Evolutionary conservation across 2,329 filamentous ascomycete genomes (phyloP).

Genomic region (Hirsutella minnesotensis): DNA sequence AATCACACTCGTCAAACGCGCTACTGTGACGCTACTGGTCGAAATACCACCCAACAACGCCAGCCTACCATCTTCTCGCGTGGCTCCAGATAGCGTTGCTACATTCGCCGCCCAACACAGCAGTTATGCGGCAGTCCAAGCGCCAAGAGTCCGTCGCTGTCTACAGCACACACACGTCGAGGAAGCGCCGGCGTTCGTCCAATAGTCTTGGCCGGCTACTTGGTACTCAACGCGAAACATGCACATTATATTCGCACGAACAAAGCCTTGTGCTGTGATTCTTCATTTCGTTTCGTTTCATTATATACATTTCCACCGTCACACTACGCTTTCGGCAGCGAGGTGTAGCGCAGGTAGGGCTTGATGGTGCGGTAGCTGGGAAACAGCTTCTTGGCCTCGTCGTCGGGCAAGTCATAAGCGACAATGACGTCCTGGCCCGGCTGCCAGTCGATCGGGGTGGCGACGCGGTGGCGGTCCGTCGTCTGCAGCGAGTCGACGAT

Average conservation of each 20-base stretch:
- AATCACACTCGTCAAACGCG: not conserved
- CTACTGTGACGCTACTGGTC: not conserved
- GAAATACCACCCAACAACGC: conserved; percentile 8
- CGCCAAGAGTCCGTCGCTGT: too few relatives aligned
- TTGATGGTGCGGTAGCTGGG: conserved; percentile 60
- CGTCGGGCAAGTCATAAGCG: conserved; percentile 68
- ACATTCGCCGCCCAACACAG: too few relatives aligned
- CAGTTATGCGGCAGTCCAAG: too few relatives aligned
- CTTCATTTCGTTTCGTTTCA: too few relatives aligned
- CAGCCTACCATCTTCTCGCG: too few relatives aligned
- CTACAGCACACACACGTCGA: too few relatives aligned
- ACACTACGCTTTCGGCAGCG: conserved; percentile 42
- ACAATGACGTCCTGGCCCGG: conserved; percentile 88
- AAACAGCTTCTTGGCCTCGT: conserved; percentile 81
- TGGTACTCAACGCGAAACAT: too few relatives aligned
- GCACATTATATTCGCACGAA: too few relatives aligned
- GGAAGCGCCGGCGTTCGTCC: too few relatives aligned
- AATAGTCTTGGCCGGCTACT: too few relatives aligned
- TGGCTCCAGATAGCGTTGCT: too few relatives aligned
- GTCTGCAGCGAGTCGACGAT: conserved; percentile 71
- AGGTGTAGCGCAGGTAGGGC: conserved; percentile 65
- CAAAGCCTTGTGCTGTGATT: too few relatives aligned
- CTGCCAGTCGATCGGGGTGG: conserved; percentile 84
- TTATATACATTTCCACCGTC: not conserved
- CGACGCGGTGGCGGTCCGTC: conserved; percentile 79